Evolutionary conservation across 164 flowering plant genomes (phyloP).

Genomic region (Sedum album): DNA sequence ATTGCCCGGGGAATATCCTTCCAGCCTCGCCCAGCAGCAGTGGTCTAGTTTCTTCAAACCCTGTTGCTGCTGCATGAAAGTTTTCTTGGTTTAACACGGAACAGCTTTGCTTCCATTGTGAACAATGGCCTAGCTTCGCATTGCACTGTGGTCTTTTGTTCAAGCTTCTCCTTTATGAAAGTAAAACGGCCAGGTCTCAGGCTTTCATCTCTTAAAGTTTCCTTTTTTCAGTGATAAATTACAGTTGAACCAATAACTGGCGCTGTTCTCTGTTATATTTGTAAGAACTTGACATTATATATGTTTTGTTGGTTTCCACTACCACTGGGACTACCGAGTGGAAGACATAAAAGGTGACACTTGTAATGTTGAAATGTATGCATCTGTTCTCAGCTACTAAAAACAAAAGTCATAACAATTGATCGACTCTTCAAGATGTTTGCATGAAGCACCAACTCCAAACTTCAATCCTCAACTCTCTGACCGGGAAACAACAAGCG

Average conservation of each 20-base stretch:
- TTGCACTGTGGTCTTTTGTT: not conserved
- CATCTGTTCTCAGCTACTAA: too few species aligned
- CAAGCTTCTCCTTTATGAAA: not conserved
- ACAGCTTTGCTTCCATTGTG: not conserved
- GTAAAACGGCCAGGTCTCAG: not conserved
- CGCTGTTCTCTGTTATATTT: not conserved
- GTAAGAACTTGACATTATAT: too few species aligned
- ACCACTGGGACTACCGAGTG: too few species aligned
- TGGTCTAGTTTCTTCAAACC: constrained; percentile 26
- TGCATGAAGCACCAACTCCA: too few species aligned
- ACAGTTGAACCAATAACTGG: not conserved
- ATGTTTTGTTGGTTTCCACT: too few species aligned
- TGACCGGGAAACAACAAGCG: too few species aligned
- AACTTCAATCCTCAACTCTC: too few species aligned
- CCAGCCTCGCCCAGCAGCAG: constrained; percentile 67
- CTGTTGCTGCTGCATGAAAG: not conserved
- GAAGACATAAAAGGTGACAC: too few species aligned
- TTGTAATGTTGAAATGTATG: too few species aligned
- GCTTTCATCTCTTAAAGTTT: not conserved
- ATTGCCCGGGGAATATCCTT: constrained; percentile 85
- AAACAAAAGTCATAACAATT: too few species aligned
- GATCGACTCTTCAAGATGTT: too few species aligned
- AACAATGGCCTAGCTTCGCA: not conserved
- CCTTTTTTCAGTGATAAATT: not conserved
- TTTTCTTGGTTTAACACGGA: not conserved